phyloP scores from a whole-genome alignment of 352 stramenopile species.

The Globisporangium megalacanthum region DNA sequence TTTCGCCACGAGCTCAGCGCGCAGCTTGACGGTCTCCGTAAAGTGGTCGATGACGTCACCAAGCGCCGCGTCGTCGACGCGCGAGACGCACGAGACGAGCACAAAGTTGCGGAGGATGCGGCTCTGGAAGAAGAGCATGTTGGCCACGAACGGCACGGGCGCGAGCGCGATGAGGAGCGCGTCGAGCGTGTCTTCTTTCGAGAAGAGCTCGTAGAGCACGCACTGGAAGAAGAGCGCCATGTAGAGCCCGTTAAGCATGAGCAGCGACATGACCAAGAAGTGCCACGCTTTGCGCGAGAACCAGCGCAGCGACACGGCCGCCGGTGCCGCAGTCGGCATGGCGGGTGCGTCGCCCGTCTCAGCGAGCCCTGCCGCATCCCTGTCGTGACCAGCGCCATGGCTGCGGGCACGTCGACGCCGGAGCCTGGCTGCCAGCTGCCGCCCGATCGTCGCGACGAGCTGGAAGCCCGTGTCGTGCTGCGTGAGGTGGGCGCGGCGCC shows the following conservation, averaged over 20 bases:
- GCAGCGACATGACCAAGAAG: conserved; percentile 45
- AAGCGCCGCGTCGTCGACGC: conserved; percentile 45
- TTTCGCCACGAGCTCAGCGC: conserved; percentile 38
- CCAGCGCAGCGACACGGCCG: conserved; percentile 19
- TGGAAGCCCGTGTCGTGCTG: conserved; percentile 26
- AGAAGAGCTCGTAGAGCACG: conserved; percentile 45
- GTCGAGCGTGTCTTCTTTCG: conserved; percentile 15
- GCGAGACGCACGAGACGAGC: conserved; percentile 45
- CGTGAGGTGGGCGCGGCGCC: conserved; percentile 4
- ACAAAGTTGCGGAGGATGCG: conserved; percentile 62
- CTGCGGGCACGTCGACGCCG: not conserved
- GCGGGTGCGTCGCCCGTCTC: not conserved
- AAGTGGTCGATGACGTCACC: conserved; percentile 58
- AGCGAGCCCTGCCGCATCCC: not conserved
- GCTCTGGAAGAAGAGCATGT: conserved; percentile 53
- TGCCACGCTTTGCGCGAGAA: conserved; percentile 68
- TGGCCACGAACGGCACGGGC: conserved; percentile 44
- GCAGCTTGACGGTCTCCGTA: conserved; percentile 46
- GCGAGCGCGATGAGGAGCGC: conserved; percentile 17
- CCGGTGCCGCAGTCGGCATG: not conserved
- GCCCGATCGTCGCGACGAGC: conserved; percentile 14
- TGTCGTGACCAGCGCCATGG: too few relatives aligned
- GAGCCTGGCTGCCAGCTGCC: conserved; percentile 1
- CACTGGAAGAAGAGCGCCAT: conserved; percentile 56
- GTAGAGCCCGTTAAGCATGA: conserved; percentile 76